Conservation (phyloP, 306 rosid genomes). For the Vicia villosa region DNA sequence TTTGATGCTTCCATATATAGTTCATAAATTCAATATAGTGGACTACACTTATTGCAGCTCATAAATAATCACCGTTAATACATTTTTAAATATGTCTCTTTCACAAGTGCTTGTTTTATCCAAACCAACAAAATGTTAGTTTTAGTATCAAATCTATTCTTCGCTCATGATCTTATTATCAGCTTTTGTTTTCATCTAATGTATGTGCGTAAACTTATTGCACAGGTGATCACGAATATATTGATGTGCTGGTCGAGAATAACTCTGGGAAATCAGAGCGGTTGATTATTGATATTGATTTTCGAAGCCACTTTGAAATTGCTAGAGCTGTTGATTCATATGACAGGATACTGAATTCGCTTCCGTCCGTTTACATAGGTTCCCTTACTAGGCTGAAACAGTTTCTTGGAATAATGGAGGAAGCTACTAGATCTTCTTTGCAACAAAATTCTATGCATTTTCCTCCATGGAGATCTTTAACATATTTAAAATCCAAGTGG, state of each 20-base stretch:
- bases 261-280: slow-evolving; percentile 67
- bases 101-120: neutral
- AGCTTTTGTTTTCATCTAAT: slow-evolving; percentile 25
- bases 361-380: slow-evolving; percentile 83
- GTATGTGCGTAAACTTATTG: slow-evolving; percentile 26
- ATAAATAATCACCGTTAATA: neutral
- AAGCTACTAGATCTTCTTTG: slow-evolving; percentile 81
- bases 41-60: neutral
- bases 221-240: slow-evolving; percentile 91
- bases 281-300: slow-evolving; percentile 81
- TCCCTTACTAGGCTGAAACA: slow-evolving; percentile 71
- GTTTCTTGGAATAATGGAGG: slow-evolving; percentile 83
- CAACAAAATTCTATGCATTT: slow-evolving; percentile 95
- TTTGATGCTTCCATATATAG: neutral
- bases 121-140: neutral
- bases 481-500: slow-evolving; percentile 93
- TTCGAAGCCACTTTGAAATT: slow-evolving; percentile 95
- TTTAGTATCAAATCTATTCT: neutral
- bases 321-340: slow-evolving; percentile 96
- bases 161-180: neutral
- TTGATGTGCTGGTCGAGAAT: slow-evolving; percentile 68
- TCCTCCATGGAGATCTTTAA: slow-evolving; percentile 94
- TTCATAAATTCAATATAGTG: neutral
- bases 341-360: slow-evolving; percentile 72
- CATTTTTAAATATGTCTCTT: neutral